Evolutionary conservation across 2,329 filamentous ascomycete species (phyloP), one percentile per base, ranked within the genome.

Genomic region (Eurotiales sp.): DNA sequence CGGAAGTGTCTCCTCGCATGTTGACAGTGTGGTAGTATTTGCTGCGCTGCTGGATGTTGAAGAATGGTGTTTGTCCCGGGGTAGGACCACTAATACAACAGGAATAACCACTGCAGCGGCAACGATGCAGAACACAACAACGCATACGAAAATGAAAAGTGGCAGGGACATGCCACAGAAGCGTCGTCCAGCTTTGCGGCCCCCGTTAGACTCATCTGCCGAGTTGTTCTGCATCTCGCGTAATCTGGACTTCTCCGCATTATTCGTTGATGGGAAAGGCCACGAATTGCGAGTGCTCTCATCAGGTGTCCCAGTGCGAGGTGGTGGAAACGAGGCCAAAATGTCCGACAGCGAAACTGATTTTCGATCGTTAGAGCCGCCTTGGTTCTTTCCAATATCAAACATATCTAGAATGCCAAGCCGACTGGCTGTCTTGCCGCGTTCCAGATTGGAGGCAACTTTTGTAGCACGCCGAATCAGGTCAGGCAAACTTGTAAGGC

Each of bases 401-500:
- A 71, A 58, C 55, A 73, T 63, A 70, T 79, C 71, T 69, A 79
- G 60, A 57, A 80, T 67, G 15, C 77, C 79, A 6, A 82, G 60
- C 51, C 79, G 73, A 62, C 82, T 85, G 11, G 82, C 82, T 17
- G 83, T 85, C 58, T 73, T 85, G 11, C 92, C 92, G 58, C 85
- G 85, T 61, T 97, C 92, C 53, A 99, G 84, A 70, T 95, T 90
- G 0, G 88, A 83, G 14, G 91, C 92, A 32, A 97, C 75, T 58
- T 83, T 84, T 0, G 92, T 97, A 10, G 93, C 93, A 59, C 93
- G 83, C 62, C 84, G 81, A 59, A 99, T 97, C 54, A 99, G 74
- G 66, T 97, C 93, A 0, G 91, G 87, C 53, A 99, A 74, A 69
- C 91, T 96, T 1, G 93, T 97, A 56, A 96, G 77, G 65, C 91